Evolutionary conservation across 1,284 basidiomycete genomes (phyloP).

Genomic region (Ganoderma boninense): DNA sequence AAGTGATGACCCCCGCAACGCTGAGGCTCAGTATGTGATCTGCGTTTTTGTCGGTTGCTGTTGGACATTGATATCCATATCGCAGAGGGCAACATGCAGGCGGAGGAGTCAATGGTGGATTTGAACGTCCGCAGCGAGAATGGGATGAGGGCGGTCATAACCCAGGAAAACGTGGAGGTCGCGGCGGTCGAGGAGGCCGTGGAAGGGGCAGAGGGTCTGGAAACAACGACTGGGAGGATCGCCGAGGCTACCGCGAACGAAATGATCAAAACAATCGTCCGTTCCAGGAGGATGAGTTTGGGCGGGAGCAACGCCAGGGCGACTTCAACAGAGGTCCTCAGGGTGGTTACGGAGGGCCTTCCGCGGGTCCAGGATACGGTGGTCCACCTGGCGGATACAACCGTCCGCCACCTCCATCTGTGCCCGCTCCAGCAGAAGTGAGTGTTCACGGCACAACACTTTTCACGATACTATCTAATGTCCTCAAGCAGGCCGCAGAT

Average conservation of each 20-base stretch:
- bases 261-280: conserved; percentile 40
- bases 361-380: conserved; percentile 39
- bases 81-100: conserved; percentile 10
- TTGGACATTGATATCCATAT: background rate
- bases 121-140: conserved; percentile 49
- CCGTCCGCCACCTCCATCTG: conserved; percentile 35
- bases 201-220: conserved; percentile 40
- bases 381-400: conserved; percentile 42
- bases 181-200: conserved; percentile 44
- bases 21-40: conserved; percentile 35
- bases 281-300: conserved; percentile 56
- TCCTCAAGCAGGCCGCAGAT: conserved; percentile 51
- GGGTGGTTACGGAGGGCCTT: conserved; percentile 45
- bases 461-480: background rate
- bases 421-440: conserved; percentile 34
- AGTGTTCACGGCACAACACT: conserved; percentile 15
- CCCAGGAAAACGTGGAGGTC: conserved; percentile 37
- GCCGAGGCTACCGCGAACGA: conserved; percentile 55
- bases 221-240: conserved; percentile 52
- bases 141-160: conserved; percentile 51
- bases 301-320: conserved; percentile 47
- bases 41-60: background rate
- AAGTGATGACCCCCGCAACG: conserved; percentile 48
- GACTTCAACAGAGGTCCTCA: conserved; percentile 40
- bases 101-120: conserved; percentile 33